Evolutionary conservation across 108 stramenopile species (phyloP), one percentile per base, ranked within the genome.

Genomic region (Skeletonema potamos): DNA sequence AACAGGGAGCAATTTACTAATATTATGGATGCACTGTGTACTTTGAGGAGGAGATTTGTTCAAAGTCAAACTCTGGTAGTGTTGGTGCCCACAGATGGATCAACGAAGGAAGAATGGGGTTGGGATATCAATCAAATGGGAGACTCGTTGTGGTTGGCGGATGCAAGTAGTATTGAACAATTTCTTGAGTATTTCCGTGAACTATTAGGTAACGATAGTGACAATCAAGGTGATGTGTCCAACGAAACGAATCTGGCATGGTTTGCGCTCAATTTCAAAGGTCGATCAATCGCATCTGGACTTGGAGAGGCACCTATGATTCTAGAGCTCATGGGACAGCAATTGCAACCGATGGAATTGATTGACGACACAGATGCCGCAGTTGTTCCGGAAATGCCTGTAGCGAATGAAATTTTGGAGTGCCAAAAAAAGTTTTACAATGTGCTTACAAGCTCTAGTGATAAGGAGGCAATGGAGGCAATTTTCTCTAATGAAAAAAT

Each of bases 201-300:
- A 51, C 36, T 82, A 32, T 26, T 76, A 20, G 51, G 70, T 28
- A 77, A 68, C 7, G 55, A 85, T 37, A 33, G 68, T 27, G 41
- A 24, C 26, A 76, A 76, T 2, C 59, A 57, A 32, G 62, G 11
- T 9, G 64, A 18, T 28, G 33, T 10, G 30, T 27, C 29, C 6
- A 51, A 51, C 48, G 58, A 30, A 4, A 13, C 68, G 20, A 48
- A 84, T 1, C 79, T 93, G 61, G 82, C 79, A 26, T 93, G 92
- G 92, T 93, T 93, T 75, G 92, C 87, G 27, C 82, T 93, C 41
- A 89, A 83, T 54, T 83, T 84, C 33, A 84, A 77, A 26, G 92
- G 92, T 29, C 46, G 88, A 66, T 87, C 88, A 1, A 87, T 90
- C 70, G 89, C 87, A 51, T 93, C 92, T 6, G 92, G 92, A 24